phyloP scores from a whole-genome alignment of 2,329 filamentous ascomycete genomes.

The Pseudogymnoascus verrucosus region DNA sequence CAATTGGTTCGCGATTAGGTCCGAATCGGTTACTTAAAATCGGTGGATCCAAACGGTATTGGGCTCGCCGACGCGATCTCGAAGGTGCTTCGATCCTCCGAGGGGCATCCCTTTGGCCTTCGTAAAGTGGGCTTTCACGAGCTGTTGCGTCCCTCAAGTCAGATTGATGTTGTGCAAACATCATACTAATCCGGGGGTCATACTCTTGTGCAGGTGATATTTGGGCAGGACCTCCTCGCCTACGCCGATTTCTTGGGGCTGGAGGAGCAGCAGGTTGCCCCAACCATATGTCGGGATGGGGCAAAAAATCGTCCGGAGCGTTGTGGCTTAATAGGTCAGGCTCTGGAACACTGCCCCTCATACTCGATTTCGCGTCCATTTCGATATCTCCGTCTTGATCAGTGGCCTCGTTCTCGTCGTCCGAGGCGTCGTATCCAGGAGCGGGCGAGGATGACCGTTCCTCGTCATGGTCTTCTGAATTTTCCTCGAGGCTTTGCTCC shows the following conservation, averaged over 20 bases:
- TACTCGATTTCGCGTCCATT: conserved; percentile 22
- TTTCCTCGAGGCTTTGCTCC: conserved; percentile 12
- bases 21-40: background rate
- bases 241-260: conserved; percentile 16
- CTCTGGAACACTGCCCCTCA: background rate
- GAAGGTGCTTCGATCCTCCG: conserved; percentile 17
- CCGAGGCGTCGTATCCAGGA: conserved; percentile 21
- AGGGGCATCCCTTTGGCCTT: conserved; percentile 13
- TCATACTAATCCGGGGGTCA: conserved; percentile 25
- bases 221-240: conserved; percentile 11
- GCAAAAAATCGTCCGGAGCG: background rate
- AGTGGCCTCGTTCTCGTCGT: conserved; percentile 15
- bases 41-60: conserved; percentile 17
- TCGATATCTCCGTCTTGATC: conserved; percentile 30
- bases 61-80: conserved; percentile 17
- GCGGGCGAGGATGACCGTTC: background rate
- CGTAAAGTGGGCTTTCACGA: conserved; percentile 14
- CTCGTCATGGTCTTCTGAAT: conserved; percentile 21
- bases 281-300: background rate
- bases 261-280: conserved; percentile 18
- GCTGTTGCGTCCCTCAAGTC: conserved; percentile 16
- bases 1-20: background rate
- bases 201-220: conserved; percentile 18
- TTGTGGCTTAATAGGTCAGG: background rate
- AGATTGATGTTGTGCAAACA: conserved; percentile 27